Evolutionary conservation across 2,329 filamentous ascomycete species (phyloP), one percentile per base, ranked within the genome.

Genomic region (Biscogniauxia sp.): DNA sequence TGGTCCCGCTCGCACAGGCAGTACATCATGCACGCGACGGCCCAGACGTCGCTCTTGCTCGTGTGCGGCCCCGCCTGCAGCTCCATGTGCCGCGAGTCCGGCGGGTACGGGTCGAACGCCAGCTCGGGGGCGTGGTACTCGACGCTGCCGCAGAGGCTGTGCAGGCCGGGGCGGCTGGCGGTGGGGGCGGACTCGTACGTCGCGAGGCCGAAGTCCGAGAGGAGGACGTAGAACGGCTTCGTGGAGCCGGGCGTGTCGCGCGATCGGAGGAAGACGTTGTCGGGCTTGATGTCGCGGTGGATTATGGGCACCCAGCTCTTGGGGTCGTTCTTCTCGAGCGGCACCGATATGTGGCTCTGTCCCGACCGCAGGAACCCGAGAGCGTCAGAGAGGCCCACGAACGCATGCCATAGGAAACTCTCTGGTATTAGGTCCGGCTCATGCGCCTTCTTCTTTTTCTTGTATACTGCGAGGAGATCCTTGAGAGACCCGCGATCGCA

Each of bases 251-350:
- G 64, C 5, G 64, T 64, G 28, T 62, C 55, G 57, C 61, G 59
- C 23, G 62, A 66, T n/a, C 60, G 57, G 15, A 68, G 57, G 60
- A 68, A 64, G 51, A 68, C 57, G 51, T 68, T 68, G 58, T 58
- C 61, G 19, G 64, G 64, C 49, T 65, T 68, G 56, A 67, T 67
- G 28, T 68, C 66, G n/a, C 66, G 58, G 50, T 68, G 66, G 17
- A 67, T 37, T 1, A 68, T 55, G 11, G 66, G 60, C 51, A 15
- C 53, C 66, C 66, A 68, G 17, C 26, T 26, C 0, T 13, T 15
- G 1, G 19, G 32, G 20, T 61, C 20, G 23, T 62, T 56, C 2
- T 56, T 61, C 20, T 59, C 23, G 2, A 66, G 57, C 6, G 56
- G 25, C 23, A 54, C n/a, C 0, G 64, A 59, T 3, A 62, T 49